A percentile compares a stretch with the other conserved stretches of the same genome.
phyloP scores from a whole-genome alignment of 495 filamentous ascomycete species.

The Hypoxylon crocopeplum region DNA sequence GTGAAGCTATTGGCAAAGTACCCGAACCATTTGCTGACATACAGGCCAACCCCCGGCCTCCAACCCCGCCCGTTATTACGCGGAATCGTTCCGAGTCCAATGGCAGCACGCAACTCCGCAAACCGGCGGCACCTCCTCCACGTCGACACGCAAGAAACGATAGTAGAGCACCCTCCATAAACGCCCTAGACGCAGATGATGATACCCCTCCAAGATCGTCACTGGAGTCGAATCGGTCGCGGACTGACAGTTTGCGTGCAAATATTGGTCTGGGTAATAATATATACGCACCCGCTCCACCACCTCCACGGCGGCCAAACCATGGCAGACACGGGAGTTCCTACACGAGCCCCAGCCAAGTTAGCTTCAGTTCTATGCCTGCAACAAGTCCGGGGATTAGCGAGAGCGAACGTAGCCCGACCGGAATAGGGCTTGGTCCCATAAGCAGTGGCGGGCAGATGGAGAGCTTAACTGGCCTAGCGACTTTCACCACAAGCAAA shows the following conservation, averaged over 20 bases:
- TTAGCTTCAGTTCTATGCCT: slow-evolving; percentile 6
- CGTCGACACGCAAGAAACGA: slow-evolving; percentile 53
- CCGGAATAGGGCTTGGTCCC: slow-evolving; percentile 6
- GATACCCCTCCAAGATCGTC: slow-evolving; percentile 48
- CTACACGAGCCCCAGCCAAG: slow-evolving; percentile 27
- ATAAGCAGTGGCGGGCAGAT: slow-evolving; percentile 12
- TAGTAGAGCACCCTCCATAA: slow-evolving; percentile 40
- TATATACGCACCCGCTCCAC: slow-evolving; percentile 48
- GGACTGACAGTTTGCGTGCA: slow-evolving; percentile 48
- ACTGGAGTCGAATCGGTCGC: slow-evolving; percentile 50
- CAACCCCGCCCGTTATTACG: slow-evolving; percentile 41
- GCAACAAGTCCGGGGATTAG: slow-evolving; percentile 1
- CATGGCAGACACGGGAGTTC: slow-evolving; percentile 42
- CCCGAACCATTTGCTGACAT: slow-evolving; percentile 44
- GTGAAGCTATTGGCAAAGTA: slow-evolving; percentile 53
- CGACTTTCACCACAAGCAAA: slow-evolving; percentile 17
- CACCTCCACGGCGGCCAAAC: slow-evolving; percentile 50
- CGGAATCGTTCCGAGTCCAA: slow-evolving; percentile 42
- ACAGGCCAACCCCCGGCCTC: slow-evolving; percentile 36
- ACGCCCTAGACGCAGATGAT: slow-evolving; percentile 40
- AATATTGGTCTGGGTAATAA: slow-evolving; percentile 23
- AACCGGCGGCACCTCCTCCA: slow-evolving; percentile 57
- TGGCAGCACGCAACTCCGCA: slow-evolving; percentile 40
- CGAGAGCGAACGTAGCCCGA: slow-evolving; percentile 28
- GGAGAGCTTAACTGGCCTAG: slow-evolving; percentile 1